Evolutionary conservation across 2,329 filamentous ascomycete species (phyloP).

Genomic region (Talaromyces amestolkiae): DNA sequence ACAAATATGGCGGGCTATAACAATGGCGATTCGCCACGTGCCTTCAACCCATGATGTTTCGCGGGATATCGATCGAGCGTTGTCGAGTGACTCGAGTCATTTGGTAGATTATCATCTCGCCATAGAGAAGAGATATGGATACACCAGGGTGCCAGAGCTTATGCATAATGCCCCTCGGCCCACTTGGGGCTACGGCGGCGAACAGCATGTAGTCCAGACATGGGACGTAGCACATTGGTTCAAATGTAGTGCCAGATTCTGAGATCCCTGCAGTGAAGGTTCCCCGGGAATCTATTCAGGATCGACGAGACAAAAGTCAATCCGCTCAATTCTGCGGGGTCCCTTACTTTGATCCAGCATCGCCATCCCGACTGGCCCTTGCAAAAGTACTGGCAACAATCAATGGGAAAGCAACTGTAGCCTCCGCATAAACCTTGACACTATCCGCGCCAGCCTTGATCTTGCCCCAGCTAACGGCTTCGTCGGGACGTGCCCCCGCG

Average conservation of each 20-base stretch:
- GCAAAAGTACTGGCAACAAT: slow-evolving; percentile 67
- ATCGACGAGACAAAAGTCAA: background rate
- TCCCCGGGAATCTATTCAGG: background rate
- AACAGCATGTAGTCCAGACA: background rate
- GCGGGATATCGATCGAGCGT: background rate
- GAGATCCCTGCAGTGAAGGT: background rate
- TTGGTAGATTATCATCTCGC: background rate
- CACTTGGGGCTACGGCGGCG: slow-evolving; percentile 1
- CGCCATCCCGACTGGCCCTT: slow-evolving; percentile 29
- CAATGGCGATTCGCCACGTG: background rate
- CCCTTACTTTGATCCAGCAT: slow-evolving; percentile 3
- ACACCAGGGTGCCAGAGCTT: background rate
- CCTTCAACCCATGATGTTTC: background rate
- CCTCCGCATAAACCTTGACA: slow-evolving; percentile 79
- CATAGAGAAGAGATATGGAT: background rate
- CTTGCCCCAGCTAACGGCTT: slow-evolving; percentile 98
- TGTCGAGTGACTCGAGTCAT: background rate
- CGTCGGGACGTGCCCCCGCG: slow-evolving; percentile 88
- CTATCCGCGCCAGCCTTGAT: slow-evolving; percentile 84
- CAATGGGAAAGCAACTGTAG: slow-evolving; percentile 65
- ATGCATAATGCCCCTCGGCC: background rate
- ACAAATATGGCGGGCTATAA: too few relatives aligned
- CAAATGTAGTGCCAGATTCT: background rate
- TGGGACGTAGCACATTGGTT: background rate
- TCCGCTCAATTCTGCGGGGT: background rate